Conservation (phyloP, 202 grass and related monocot genomes). For the Setaria viridis region DNA sequence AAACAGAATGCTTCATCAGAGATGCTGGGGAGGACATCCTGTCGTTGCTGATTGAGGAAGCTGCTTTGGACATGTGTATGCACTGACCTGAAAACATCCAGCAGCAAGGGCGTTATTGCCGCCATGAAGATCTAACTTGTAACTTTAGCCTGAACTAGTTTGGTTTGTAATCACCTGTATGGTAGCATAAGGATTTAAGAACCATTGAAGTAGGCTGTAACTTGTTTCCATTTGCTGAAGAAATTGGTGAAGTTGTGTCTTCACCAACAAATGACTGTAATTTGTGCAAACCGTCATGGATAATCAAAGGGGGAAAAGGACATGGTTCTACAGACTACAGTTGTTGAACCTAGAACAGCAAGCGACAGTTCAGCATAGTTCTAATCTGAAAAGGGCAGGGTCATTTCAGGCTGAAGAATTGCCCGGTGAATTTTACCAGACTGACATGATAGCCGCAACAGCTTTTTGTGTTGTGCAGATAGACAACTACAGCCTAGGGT, state of each 20-base stretch:
- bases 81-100: slow-evolving; percentile 8
- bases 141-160: not conserved
- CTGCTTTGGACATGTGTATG: slow-evolving; percentile 45
- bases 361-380: too few relatives aligned
- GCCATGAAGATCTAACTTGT: slow-evolving; percentile 6
- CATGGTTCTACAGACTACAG: too few relatives aligned
- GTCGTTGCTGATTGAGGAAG: slow-evolving; percentile 62
- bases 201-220: not conserved
- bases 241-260: not conserved
- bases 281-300: not conserved
- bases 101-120: not conserved
- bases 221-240: not conserved
- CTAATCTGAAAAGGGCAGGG: too few relatives aligned
- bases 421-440: not conserved
- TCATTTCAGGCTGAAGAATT: too few relatives aligned
- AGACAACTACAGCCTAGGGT: too few relatives aligned
- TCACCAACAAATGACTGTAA: not conserved
- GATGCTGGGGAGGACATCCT: slow-evolving; percentile 60
- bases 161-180: not conserved
- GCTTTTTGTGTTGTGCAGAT: too few relatives aligned
- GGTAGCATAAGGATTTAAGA: not conserved
- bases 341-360: too few relatives aligned
- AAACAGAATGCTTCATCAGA: slow-evolving; percentile 53
- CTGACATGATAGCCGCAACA: not conserved
- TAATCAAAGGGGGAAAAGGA: not conserved